Base-by-base conservation (phyloP, 805 yeast species). In the Ogataea glucozyma region DNA sequence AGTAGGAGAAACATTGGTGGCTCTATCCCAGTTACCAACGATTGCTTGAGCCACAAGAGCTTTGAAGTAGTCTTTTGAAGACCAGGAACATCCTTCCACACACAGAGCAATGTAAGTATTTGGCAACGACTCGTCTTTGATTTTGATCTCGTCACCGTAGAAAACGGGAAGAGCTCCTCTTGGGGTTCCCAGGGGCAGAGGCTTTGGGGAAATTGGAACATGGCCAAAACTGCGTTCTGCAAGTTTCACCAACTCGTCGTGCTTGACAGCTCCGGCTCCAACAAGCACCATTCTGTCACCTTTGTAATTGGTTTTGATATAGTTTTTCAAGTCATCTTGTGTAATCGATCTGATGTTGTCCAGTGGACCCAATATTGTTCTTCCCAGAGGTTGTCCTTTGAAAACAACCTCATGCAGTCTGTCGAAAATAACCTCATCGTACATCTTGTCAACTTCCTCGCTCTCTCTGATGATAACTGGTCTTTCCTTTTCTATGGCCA, bases 241-340 rank as follows among this genome's bases (percentile, higher is more conserved):
- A 46, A 81, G 73, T 50, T 72, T 60, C 19, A 89, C 96, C 43
- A 93, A 77, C 50, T 84, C 81, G 6, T 83, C 85, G 67, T 93
- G 99, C 56, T 88, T 79, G 18, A 93, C 95, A 33, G 90, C 84
- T 17, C 99, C 99, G 1, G 95, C 89, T 31, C 97, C 98, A 30
- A 90, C 96, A n/a, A 93, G 73, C 1, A 93, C 98, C 98, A 93
- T 93, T 59, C 98, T 75, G 67, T 93, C 97, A 31, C 97, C 96
- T 59, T 85, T 86, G 69, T 93, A 93, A 71, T 93, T 93, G 31
- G 83, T 80, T 24, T 75, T 69, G 58, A 93, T 93, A 66, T 90
- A 93, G 53, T 79, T 74, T 43, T 78, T 80, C 60, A 93, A 73
- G 63, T 93, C 97, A 5, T 72, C 69, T 59, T 88, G 76, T 51